Percentiles rank a stretch among this genome's conserved stretches.
Conservation (phyloP, 345 rosid species). For the Citrus australasica region DNA sequence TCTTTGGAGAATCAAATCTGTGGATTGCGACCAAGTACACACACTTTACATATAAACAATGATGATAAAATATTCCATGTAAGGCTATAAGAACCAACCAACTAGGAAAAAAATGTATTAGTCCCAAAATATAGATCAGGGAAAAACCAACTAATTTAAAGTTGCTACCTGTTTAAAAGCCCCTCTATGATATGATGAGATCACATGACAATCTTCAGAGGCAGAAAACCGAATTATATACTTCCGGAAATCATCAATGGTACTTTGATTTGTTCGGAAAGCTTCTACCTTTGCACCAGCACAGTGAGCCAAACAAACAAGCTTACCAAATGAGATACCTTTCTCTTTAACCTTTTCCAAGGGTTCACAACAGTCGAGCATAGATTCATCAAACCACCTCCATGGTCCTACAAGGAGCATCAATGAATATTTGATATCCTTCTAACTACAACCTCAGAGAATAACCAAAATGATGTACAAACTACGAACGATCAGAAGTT, state of each 20-base stretch:
- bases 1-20: not conserved
- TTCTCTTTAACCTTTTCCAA: conserved; percentile 71
- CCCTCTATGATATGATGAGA: conserved; percentile 79
- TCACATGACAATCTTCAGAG: conserved; percentile 74
- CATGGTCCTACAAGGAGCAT: conserved; percentile 72
- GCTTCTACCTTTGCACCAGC: conserved; percentile 95
- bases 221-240: conserved; percentile 53
- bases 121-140: not conserved
- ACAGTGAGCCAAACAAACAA: conserved; percentile 85
- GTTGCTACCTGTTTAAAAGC: conserved; percentile 61
- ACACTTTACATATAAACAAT: not conserved
- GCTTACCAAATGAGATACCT: conserved; percentile 88
- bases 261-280: conserved; percentile 73
- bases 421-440: not conserved
- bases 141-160: not conserved
- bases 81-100: conserved; percentile 4
- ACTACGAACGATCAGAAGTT: not conserved
- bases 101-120: not conserved
- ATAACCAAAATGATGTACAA: not conserved
- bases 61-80: not conserved
- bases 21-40: not conserved
- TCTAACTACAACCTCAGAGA: conserved; percentile 1
- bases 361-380: conserved; percentile 95
- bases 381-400: conserved; percentile 99
- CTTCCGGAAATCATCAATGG: conserved; percentile 69